phyloP scores from a whole-genome alignment of 805 yeast genomes.

The Kluyveromyces nonfermentans region DNA sequence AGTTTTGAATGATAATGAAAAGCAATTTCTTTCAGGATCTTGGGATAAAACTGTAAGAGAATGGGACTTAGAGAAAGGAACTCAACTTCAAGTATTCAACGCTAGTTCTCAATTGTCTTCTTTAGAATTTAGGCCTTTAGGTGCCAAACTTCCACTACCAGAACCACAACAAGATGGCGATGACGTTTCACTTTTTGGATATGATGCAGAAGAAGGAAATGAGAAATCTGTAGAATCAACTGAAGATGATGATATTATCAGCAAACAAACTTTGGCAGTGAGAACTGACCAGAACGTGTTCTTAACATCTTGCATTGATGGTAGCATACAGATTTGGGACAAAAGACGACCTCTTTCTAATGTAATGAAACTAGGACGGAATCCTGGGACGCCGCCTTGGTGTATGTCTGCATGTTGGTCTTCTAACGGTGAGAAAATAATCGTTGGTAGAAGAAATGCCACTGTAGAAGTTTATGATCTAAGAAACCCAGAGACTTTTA shows the following conservation, averaged over 20 bases:
- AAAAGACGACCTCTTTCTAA: slow-evolving; percentile 33
- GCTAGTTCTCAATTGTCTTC: slow-evolving; percentile 74
- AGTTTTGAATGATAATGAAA: slow-evolving; percentile 51
- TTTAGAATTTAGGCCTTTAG: slow-evolving; percentile 56
- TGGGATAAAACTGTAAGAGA: slow-evolving; percentile 79
- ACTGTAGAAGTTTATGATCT: slow-evolving; percentile 69
- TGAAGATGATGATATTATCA: slow-evolving; percentile 4
- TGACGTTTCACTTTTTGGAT: slow-evolving; percentile 16
- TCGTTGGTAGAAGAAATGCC: slow-evolving; percentile 84
- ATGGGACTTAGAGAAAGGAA: slow-evolving; percentile 84
- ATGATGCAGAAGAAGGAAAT: slow-evolving; percentile 42
- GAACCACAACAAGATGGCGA: slow-evolving; percentile 23
- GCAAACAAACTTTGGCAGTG: slow-evolving; percentile 14
- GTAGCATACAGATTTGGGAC: slow-evolving; percentile 79
- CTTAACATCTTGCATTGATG: slow-evolving; percentile 76
- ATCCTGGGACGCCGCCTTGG: slow-evolving; percentile 83
- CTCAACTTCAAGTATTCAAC: slow-evolving; percentile 34
- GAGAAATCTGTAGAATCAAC: slow-evolving; percentile 10
- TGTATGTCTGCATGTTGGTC: slow-evolving; percentile 88
- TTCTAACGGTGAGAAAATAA: slow-evolving; percentile 64
- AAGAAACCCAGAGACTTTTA: slow-evolving; percentile 34
- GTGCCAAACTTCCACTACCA: slow-evolving; percentile 37
- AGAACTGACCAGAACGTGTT: slow-evolving; percentile 45
- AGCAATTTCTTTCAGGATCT: slow-evolving; percentile 64
- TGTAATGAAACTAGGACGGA: slow-evolving; percentile 43